Base-by-base conservation (phyloP, 2,329 filamentous ascomycete species). In the Endocalyx cinctus region DNA sequence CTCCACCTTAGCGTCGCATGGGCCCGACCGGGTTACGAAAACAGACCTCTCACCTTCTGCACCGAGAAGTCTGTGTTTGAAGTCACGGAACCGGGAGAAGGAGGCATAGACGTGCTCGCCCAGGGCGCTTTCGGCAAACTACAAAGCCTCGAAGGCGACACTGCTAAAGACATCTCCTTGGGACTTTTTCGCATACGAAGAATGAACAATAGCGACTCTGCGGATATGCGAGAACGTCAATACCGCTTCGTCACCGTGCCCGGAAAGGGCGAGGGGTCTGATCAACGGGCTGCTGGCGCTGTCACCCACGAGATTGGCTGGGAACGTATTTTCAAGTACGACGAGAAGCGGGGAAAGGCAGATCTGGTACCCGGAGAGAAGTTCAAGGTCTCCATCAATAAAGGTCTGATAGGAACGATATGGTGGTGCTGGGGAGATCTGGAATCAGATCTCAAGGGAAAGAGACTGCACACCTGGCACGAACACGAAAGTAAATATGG, bases 351-450 rank as follows among this genome's bases (percentile, higher is more conserved):
- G 12, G 28, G 15, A 10, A 40, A 31, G 23, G 32, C 18, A 2
- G 35, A 37, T 22, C 17, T 45, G 8, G 28, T 30, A 3, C 34
- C 41, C 5, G 35, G 38, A 2, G 38, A 39, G 18, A 22, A 15
- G 18, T 45, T 41, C 25, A 19, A 32, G 13, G 23, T 41, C 23
- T 20, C 14, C 14, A 18, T 38, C 13, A 27, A 19, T 22, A 28
- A 19, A n/a, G 20, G n/a, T 22, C 37, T 13, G 14, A 22, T 42
- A 17, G 37, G 29, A 5, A 35, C 34, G 8, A 17, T 33, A 16
- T 42, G 42, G 42, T 42, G 42, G 39, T 45, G 42, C 33, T 45
- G 39, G 32, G 42, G 39, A 13, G 37, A 40, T 27, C 17, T 45
- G 17, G 42, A 37, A 14, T 30, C 23, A 11, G 35, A 41, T 25